Base-by-base conservation (phyloP, 1,139 yeast genomes). In the Debaryomycetaceae sp. region DNA sequence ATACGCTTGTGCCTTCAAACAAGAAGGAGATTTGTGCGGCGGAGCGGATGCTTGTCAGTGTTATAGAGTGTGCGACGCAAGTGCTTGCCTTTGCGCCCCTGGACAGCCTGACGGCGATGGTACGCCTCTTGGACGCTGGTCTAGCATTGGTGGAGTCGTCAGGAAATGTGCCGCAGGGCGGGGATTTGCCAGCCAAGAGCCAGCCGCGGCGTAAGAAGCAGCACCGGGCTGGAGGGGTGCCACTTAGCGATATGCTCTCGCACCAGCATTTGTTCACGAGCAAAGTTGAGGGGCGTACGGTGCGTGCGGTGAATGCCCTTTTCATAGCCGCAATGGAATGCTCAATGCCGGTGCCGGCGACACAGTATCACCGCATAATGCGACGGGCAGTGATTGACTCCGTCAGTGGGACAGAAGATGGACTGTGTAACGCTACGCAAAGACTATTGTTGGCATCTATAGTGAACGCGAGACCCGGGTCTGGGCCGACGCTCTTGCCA, bases 401-500 rank as follows among this genome's bases (percentile, higher is more conserved):
- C 2, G 58, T 68, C 7, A 37, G 43, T 20, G 44, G 53, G 29
- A 34, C 40, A 25, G 48, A 59, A 35, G n/a, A n/a, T n/a, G n/a
- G n/a, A n/a, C n/a, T n/a, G n/a, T n/a, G n/a, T n/a, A n/a, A n/a
- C n/a, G n/a, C n/a, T n/a, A 10, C 20, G 8, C 20, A 18, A 10
- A 42, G 53, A 11, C 49, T 76, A 16, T 55, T 78, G 33, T 60
- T 73, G 33, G 55, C 62, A 16, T 52, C 79, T 12, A 73, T 80
- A 2, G 43, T 80, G 27, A 81, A 81, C 3, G 61, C 59, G 30
- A 68, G 68, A 26, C 72, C 74, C 35, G 65, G 70, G 25, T 75
- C 83, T 8, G n/a, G n/a, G n/a, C n/a, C n/a, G n/a, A n/a, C n/a
- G n/a, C 61, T 81, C 18, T 58, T 82, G 36, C 94, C 95, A 10